Evolutionary conservation across 2,329 filamentous ascomycete genomes (phyloP).

Genomic region (Scedosporium apiospermum): DNA sequence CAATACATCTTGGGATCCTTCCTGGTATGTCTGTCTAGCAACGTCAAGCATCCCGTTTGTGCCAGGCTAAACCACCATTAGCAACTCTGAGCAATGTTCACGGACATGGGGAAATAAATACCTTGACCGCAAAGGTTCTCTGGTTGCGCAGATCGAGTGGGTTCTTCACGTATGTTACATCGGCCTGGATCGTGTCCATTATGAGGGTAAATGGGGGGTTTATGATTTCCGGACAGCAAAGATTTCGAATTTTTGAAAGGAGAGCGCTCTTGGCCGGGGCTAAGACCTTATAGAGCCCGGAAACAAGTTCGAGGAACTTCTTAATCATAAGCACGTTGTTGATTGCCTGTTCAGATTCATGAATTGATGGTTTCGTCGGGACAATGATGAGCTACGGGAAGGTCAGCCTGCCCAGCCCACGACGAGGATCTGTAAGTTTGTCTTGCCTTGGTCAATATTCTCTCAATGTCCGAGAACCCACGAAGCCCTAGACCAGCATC

Average conservation of each 20-base stretch:
- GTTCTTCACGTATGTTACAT: conserved; percentile 67
- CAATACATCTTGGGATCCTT: conserved; percentile 70
- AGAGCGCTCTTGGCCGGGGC: conserved; percentile 53
- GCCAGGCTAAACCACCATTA: conserved; percentile 44
- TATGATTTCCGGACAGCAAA: conserved; percentile 57
- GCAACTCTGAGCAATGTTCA: conserved; percentile 8
- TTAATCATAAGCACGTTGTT: conserved; percentile 85
- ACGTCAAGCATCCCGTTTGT: conserved; percentile 83
- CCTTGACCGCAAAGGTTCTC: conserved; percentile 79
- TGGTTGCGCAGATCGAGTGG: conserved; percentile 85
- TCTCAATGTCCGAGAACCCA: conserved; percentile 69
- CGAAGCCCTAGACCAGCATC: conserved; percentile 5
- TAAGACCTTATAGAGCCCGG: conserved; percentile 59
- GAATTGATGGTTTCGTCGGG: conserved; percentile 54
- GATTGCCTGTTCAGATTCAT: conserved; percentile 68
- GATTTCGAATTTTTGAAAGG: conserved; percentile 56
- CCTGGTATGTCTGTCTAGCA: conserved; percentile 80
- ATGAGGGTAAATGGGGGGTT: conserved; percentile 56
- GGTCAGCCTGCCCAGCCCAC: background rate
- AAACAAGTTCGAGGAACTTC: conserved; percentile 62
- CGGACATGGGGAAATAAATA: conserved; percentile 17
- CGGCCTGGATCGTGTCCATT: conserved; percentile 62
- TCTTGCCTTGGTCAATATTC: conserved; percentile 60
- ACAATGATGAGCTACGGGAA: conserved; percentile 61
- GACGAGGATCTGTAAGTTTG: background rate